Evolutionary conservation across 306 rosid genomes (phyloP), one percentile per base, ranked within the genome.

Genomic region (Rosa multiflora): DNA sequence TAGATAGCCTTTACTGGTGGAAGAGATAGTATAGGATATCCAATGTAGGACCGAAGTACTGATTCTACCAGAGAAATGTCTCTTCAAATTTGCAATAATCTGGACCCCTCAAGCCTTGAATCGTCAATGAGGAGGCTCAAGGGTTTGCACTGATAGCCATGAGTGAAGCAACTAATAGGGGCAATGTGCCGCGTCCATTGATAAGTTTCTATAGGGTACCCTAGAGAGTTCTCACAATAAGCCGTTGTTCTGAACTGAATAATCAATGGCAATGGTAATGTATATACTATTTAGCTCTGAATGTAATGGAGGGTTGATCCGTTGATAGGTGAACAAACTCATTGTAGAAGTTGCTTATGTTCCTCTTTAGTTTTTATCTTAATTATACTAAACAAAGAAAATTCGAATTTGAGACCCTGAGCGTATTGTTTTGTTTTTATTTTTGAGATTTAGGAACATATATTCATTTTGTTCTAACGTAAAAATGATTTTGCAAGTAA

Each of bases 1-100:
- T 69, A 74, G 76, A 69, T 78, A 70, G 59, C 48, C 6, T 26
- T 29, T 70, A 44, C 66, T 39, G 64, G 29, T 42, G 32, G 73
- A 14, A 15, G 73, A 48, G 67, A 39, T 48, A 1, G 80, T 49
- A 35, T 40, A 4, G 66, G 67, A 67, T 51, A 20, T 66, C 55
- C 11, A 12, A 13, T 23, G 80, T 77, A 66, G 67, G 66, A 40
- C 80, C 80, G 14, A 51, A 11, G 8, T 20, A 4, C 21, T 18
- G 64, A 43, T 77, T 53, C 64, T 8, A 52, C 74, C 80, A 67
- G 53, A 51, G n/a, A 40, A 39, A 23, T 23, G 42, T 67, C 35
- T 14, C 42, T 58, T 4, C 52, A 29, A 0, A 23, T 43, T 55
- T 74, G 42, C 78, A 40, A 8, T 8, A n/a, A 51, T n/a, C 52